Evolutionary conservation across 2,329 filamentous ascomycete genomes (phyloP).

Genomic region (Lachnellula arida): DNA sequence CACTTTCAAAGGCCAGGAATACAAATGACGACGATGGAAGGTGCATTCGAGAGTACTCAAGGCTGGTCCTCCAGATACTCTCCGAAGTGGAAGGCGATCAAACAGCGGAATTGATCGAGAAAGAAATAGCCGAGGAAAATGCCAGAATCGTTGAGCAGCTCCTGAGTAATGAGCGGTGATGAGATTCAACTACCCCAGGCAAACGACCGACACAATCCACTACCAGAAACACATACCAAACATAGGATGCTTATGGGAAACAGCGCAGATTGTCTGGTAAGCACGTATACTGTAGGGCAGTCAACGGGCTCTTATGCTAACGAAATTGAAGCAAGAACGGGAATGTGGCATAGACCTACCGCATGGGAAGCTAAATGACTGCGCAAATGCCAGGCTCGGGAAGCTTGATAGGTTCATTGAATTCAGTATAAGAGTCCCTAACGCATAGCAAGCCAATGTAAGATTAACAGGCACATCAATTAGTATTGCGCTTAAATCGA

Average conservation of each 20-base stretch:
- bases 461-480: conserved; percentile 10
- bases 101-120: conserved; percentile 37
- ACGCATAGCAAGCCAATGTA: background rate
- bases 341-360: background rate
- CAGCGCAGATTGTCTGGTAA: background rate
- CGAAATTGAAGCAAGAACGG: background rate
- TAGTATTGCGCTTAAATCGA: conserved; percentile 26
- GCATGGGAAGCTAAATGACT: background rate
- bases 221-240: background rate
- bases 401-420: background rate
- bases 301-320: background rate
- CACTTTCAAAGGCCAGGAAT: conserved; percentile 46
- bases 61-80: conserved; percentile 49
- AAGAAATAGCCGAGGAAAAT: conserved; percentile 43
- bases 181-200: background rate
- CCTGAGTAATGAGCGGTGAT: conserved; percentile 39
- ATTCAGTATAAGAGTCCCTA: background rate
- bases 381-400: background rate
- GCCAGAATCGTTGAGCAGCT: conserved; percentile 46
- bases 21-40: conserved; percentile 52
- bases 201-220: background rate
- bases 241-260: background rate
- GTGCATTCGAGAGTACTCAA: conserved; percentile 56
- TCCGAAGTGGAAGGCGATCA: conserved; percentile 29
- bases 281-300: background rate